Base-by-base conservation (phyloP, 225 moss, liverwort and hornwort genomes). In the Physcomitrellopsis africana region DNA sequence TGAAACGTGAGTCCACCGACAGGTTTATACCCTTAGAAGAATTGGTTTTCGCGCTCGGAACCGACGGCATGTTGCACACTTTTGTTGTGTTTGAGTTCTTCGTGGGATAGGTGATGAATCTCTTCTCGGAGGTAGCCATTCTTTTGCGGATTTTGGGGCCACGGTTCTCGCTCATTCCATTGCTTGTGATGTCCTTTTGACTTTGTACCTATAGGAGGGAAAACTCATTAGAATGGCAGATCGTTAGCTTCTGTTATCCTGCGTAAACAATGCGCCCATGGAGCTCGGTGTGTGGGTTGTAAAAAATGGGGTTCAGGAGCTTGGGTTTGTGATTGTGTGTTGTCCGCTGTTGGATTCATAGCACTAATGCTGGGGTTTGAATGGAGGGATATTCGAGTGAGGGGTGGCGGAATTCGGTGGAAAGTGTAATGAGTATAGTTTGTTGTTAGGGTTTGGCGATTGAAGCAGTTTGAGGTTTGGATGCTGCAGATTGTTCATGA, bases 401-500 rank as follows among this genome's bases (percentile, higher is more conserved):
- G 41, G 41, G 37, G 14, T 9, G 26, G 15, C 8, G 29, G 18
- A 37, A 32, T 18, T 51, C 29, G 8, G 26, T 52, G 65, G 26
- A 17, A 17, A 16, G 37, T 22, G 69, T 13, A 22, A 19, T 72
- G 32, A 26, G 60, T 1, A 13, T 49, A 53, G 53, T 53, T 53
- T 53, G 15, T 13, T 32, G 1, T 24, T 22, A 63, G 52, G 53
- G 64, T 64, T 64, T 43, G 42, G 16, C 53, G 13, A 27, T n/a
- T 46, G 7, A 27, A 12, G 67, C 9, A 14, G 51, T 18, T 11
- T 46, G 10, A 60, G 26, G 11, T 29, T 9, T 20, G 20, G 42
- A 14, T 41, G 69, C 41, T 32, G 60, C 51, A 51, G 62, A 43
- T n/a, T 60, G 53, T 11, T 60, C 13, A 59, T 48, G 60, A 27